phyloP scores from a whole-genome alignment of 2,329 filamentous ascomycete species.

The Sclerotiophoma versabilis region DNA sequence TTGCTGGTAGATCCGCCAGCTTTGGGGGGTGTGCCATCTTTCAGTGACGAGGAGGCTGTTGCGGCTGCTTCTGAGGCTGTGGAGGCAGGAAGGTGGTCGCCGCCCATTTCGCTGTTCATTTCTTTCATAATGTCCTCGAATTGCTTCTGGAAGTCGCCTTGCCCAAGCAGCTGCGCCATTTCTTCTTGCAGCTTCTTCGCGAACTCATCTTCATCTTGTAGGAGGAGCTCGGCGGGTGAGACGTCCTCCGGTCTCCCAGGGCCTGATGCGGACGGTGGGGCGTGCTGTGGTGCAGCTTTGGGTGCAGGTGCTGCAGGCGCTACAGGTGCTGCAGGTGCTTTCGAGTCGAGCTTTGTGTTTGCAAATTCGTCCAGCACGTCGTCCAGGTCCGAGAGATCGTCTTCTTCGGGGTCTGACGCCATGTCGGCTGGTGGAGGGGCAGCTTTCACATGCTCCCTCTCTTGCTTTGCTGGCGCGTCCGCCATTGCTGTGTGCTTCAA shows the following conservation, averaged over 20 bases:
- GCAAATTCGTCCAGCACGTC: slow-evolving; percentile 95
- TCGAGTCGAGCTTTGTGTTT: slow-evolving; percentile 64
- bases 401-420: slow-evolving; percentile 89
- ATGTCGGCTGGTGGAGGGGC: slow-evolving; percentile 39
- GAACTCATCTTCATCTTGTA: slow-evolving; percentile 70
- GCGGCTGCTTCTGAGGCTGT: slow-evolving; percentile 25
- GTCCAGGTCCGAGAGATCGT: slow-evolving; percentile 90
- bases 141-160: slow-evolving; percentile 76
- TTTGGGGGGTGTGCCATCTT: slow-evolving; percentile 17
- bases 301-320: slow-evolving; percentile 35
- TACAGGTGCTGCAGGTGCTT: slow-evolving; percentile 49
- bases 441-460: slow-evolving; percentile 19
- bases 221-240: slow-evolving; percentile 38
- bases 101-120: slow-evolving; percentile 56
- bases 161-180: slow-evolving; percentile 83
- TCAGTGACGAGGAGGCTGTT: slow-evolving; percentile 38
- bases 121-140: slow-evolving; percentile 81
- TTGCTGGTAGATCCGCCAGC: slow-evolving; percentile 28
- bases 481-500: slow-evolving; percentile 24
- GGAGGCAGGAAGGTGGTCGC: slow-evolving; percentile 23
- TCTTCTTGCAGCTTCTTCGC: slow-evolving; percentile 85
- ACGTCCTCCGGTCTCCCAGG: slow-evolving; percentile 47
- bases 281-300: slow-evolving; percentile 41
- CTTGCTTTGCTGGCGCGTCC: slow-evolving; percentile 27
- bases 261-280: slow-evolving; percentile 49